Evolutionary conservation across 2,329 filamentous ascomycete species (phyloP), one percentile per base, ranked within the genome.

Genomic region (Aspergillus calidoustus): DNA sequence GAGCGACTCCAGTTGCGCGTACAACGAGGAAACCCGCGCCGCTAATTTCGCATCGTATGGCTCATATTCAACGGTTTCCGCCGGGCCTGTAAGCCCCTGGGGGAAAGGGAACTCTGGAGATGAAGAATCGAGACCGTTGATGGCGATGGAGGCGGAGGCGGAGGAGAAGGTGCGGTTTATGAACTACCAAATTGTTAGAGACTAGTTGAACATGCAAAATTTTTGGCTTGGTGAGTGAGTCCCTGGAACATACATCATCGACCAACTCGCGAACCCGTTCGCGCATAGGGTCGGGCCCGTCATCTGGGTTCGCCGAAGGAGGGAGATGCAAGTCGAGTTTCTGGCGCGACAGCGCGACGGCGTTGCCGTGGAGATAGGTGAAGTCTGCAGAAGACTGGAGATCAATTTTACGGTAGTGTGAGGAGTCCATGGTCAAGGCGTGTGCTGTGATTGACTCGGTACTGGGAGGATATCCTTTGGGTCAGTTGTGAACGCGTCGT

Each of bases 371-470:
- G 52, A 83, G 80, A 62, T 81, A 83, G 57, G 77, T 79, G 54
- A 83, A 78, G 72, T 83, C 81, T 61, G 77, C 75, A 58, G 80
- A 73, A 49, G 81, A 80, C 70, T 83, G 81, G n/a, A 83, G 77
- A 62, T 83, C 81, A 69, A 83, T 78, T 69, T 82, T 82, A 67
- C 81, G 79, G 67, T 83, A 76, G 68, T 81, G 77, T 48, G 74
- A 68, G 63, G 71, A 69, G 69, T 75, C 74, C 58, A 60, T 69
- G 28, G 31, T 64, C 48, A 7, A 44, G 11, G 7, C 11, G 30
- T 25, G n/a, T 51, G 30, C 52, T 41, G 52, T 48, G 41, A 19
- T 34, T 48, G 48, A 19, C 34, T 41, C 51, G 5, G 30, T 17
- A 25, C 17, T 48, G 57, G 41, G 25, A 11, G 30, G 17, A 43